Evolutionary conservation across 441 rosid genomes (phyloP).

Genomic region (Erodium texanum): DNA sequence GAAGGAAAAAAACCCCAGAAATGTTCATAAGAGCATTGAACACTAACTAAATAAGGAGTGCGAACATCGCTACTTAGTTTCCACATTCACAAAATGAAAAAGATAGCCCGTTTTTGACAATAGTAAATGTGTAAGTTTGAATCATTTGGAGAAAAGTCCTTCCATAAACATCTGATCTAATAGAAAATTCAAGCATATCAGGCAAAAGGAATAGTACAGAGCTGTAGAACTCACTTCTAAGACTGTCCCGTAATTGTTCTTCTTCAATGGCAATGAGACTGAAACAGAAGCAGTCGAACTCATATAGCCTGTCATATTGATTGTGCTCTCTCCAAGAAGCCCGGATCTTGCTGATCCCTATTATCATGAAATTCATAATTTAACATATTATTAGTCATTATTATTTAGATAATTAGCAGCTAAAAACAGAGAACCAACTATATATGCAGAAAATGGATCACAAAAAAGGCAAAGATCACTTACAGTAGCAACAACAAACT

Average conservation of each 20-base stretch:
- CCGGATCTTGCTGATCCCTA: slow-evolving; percentile 59
- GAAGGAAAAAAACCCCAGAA: not conserved
- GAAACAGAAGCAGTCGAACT: slow-evolving; percentile 27
- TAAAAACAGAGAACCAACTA: not conserved
- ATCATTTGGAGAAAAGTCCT: not conserved
- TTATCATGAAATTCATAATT: slow-evolving; percentile 1
- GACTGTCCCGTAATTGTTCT: slow-evolving; percentile 38
- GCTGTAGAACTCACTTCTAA: slow-evolving; percentile 37
- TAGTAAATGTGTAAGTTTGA: not conserved
- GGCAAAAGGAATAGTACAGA: not conserved
- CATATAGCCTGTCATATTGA: slow-evolving; percentile 37
- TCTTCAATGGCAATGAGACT: slow-evolving; percentile 47
- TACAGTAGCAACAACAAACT: slow-evolving; percentile 47
- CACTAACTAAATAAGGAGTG: not conserved
- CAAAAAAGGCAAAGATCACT: not conserved
- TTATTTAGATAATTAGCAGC: not conserved
- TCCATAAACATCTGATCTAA: not conserved
- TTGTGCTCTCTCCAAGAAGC: slow-evolving; percentile 46
- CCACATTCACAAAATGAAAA: not conserved
- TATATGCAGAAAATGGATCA: not conserved
- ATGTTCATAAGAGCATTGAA: not conserved
- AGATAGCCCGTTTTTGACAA: not conserved
- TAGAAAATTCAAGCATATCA: not conserved
- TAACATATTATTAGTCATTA: not conserved
- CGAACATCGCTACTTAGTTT: not conserved